Evolutionary conservation across 2,329 filamentous ascomycete species (phyloP).

Genomic region (Penicillium paneum): DNA sequence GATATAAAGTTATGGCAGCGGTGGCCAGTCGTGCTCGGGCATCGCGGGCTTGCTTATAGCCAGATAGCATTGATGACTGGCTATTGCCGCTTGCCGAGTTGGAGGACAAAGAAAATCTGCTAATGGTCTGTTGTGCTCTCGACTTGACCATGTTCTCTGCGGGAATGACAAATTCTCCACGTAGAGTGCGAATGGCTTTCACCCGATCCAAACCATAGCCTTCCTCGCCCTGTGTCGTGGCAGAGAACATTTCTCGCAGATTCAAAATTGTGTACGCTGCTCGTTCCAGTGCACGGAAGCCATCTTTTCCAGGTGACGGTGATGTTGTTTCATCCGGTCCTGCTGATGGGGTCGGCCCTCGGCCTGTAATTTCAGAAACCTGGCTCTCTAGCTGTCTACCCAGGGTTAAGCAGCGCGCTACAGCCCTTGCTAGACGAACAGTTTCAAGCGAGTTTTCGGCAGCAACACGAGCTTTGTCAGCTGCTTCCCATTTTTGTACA

Average conservation of each 20-base stretch:
- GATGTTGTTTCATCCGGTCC: constrained; percentile 34
- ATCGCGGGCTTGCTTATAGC: constrained; percentile 66
- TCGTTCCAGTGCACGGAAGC: constrained; percentile 75
- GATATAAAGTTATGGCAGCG: constrained; percentile 72
- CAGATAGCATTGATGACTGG: constrained; percentile 41
- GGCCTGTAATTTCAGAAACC: constrained; percentile 63
- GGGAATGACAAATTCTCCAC: constrained; percentile 66
- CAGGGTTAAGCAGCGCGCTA: constrained; percentile 74
- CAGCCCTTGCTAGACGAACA: constrained; percentile 69
- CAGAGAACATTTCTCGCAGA: constrained; percentile 68
- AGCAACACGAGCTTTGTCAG: constrained; percentile 75
- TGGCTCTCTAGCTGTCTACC: constrained; percentile 86
- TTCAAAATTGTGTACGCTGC: constrained; percentile 76
- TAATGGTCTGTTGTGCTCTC: constrained; percentile 72
- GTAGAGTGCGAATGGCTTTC: constrained; percentile 67
- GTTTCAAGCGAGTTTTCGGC: constrained; percentile 78
- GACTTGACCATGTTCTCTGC: constrained; percentile 71
- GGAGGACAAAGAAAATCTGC: constrained; percentile 74
- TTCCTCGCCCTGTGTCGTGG: constrained; percentile 67
- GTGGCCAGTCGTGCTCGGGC: constrained; percentile 69
- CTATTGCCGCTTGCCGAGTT: constrained; percentile 36
- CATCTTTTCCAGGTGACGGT: constrained; percentile 53
- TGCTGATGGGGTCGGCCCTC: constrained; percentile 27
- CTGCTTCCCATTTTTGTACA: constrained; percentile 76
- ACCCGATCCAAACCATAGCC: constrained; percentile 73